phyloP scores from a whole-genome alignment of 139 green algal genomes.

The Coelastrella sp. region DNA sequence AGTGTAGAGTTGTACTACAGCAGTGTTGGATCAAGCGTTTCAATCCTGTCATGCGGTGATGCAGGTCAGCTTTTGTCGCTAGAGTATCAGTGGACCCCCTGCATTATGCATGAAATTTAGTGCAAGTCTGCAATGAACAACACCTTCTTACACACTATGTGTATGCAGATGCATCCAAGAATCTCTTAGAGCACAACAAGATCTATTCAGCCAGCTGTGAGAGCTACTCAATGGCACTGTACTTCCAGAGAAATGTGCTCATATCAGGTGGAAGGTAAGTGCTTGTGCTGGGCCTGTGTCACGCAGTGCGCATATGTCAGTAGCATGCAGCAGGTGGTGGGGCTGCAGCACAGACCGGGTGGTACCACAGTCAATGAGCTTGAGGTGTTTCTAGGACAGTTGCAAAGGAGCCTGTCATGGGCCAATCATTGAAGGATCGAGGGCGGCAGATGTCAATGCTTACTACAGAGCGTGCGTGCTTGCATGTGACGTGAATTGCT shows the following conservation, averaged over 20 bases:
- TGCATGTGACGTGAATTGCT: too few relatives aligned
- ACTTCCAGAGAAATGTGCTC: constrained; percentile 42
- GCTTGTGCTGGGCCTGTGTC: not conserved
- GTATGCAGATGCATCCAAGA: constrained; percentile 21
- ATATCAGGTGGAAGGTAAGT: constrained; percentile 33
- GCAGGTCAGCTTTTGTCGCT: too few relatives aligned
- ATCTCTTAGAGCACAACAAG: constrained; percentile 42
- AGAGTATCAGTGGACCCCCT: not conserved
- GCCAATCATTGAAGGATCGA: too few relatives aligned
- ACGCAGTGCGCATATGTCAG: not conserved
- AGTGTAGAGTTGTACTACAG: not conserved
- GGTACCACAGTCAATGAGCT: too few relatives aligned
- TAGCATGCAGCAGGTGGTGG: not conserved
- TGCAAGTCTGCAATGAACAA: not conserved
- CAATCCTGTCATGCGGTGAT: too few relatives aligned
- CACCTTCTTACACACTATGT: not conserved
- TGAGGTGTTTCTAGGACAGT: too few relatives aligned
- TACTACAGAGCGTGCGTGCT: too few relatives aligned
- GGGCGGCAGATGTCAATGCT: too few relatives aligned
- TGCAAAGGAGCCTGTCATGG: too few relatives aligned
- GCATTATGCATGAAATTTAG: not conserved
- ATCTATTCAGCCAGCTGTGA: constrained; percentile 41
- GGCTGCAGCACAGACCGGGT: not conserved
- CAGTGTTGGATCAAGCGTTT: not conserved
- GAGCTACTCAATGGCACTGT: not conserved